Conservation (phyloP, 75 land plant species). For the Pinus albicaulis region DNA sequence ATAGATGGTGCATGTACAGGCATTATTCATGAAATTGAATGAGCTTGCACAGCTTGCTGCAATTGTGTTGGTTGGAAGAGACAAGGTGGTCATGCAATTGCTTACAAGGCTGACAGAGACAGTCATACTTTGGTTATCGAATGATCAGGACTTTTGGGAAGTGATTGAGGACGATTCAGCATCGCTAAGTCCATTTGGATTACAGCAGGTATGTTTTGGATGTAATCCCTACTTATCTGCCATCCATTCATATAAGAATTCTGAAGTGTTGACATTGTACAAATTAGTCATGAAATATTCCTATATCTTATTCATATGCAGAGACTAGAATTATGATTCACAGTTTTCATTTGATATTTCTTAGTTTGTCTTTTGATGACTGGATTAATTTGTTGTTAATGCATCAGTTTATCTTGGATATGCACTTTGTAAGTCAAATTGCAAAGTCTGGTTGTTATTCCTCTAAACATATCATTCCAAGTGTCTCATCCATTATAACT, state of each 20-base stretch:
- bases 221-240: background rate
- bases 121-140: constrained; percentile 67
- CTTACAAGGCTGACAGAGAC: constrained; percentile 78
- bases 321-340: background rate
- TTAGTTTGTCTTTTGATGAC: constrained; percentile 9
- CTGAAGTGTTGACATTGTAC: background rate
- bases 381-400: background rate
- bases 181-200: constrained; percentile 54
- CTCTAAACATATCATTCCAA: constrained; percentile 60
- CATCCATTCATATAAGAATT: background rate
- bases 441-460: constrained; percentile 67
- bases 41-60: constrained; percentile 66
- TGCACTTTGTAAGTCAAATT: constrained; percentile 84
- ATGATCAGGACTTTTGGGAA: constrained; percentile 87
- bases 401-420: constrained; percentile 78
- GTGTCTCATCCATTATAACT: constrained; percentile 58
- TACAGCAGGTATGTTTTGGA: constrained; percentile 74
- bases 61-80: constrained; percentile 77
- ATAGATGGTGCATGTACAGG: constrained; percentile 38
- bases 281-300: background rate
- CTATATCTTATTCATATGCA: background rate
- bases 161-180: constrained; percentile 70
- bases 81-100: constrained; percentile 62
- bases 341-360: background rate
- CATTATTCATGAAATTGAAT: constrained; percentile 66